phyloP scores from a whole-genome alignment of 192 early-diverging fungal species.

The Thamnidium elegans region DNA sequence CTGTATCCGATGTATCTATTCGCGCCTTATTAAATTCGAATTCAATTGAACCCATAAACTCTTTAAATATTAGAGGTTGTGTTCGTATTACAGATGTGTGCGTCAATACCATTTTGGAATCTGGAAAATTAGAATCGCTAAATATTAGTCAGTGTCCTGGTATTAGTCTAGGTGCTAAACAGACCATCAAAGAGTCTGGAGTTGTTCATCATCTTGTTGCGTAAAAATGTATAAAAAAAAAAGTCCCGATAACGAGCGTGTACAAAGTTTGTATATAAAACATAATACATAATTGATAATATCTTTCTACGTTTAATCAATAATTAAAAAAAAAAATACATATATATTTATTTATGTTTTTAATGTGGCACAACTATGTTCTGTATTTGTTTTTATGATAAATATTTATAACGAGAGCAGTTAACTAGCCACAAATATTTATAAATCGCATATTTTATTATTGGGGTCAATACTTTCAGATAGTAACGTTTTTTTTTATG shows the following conservation, averaged over 20 bases:
- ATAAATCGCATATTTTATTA: too few species aligned
- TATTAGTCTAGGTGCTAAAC: not conserved
- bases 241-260: not conserved
- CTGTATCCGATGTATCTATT: conserved; percentile 64
- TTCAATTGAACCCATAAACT: conserved; percentile 46
- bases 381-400: too few species aligned
- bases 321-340: too few species aligned
- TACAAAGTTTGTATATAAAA: not conserved
- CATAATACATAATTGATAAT: not conserved
- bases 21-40: conserved; percentile 36
- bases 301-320: too few species aligned
- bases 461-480: too few species aligned
- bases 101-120: conserved; percentile 15
- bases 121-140: not conserved
- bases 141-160: conserved; percentile 23
- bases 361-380: too few species aligned
- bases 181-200: not conserved
- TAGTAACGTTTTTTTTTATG: too few species aligned
- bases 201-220: conserved; percentile 1
- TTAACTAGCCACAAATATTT: too few species aligned
- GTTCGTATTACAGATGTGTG: conserved; percentile 45
- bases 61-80: conserved; percentile 55
- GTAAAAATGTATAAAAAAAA: conserved; percentile 6
- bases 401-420: too few species aligned
- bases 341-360: too few species aligned